Base-by-base conservation (phyloP, 805 yeast species). In the Candida xyloterini region DNA sequence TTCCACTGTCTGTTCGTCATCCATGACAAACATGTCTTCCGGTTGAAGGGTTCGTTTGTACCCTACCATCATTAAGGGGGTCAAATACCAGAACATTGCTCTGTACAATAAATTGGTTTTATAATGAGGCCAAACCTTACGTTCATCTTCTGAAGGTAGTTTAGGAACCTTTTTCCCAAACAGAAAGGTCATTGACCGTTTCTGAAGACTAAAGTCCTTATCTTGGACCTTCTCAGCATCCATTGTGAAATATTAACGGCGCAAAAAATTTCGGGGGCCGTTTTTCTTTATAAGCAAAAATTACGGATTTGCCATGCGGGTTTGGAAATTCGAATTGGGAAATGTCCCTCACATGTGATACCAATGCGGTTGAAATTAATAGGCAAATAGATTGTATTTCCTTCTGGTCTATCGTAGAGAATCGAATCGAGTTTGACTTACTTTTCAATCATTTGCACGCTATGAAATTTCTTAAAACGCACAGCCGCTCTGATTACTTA, bases 11-110 rank as follows among this genome's bases (percentile, higher is more conserved):
- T 68, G 62, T 25, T 64, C 62, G 1, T 67, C 66, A 15, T 71
- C 73, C 45, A 77, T 57, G 21, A 53, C 54, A 48, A 56, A 84
- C 48, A 84, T 56, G 60, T 85, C 93, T 33, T 74, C 71, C 2
- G 83, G 78, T 30, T 74, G 75, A 31, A 85, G 61, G 0, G 90
- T 82, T 53, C 93, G 69, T 57, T 78, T 81, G 59, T 84, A 84
- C 6, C 95, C 93, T 7, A 74, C 73, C 11, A 60, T 63, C 67
- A 85, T 61, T 28, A 84, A 51, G 0, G 89, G 89, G 18, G 62
- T 52, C 32, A 84, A 60, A 90, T 91, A 85, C 77, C 81, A 71
- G 56, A 83, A 78, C 50, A 79, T 74, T 14, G 69, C 47, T 44
- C 72, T 60, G 10, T 66, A 69, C 1, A 78, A n/a, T 1, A 56